Evolutionary conservation across 805 yeast genomes (phyloP).

Genomic region (Schizosaccharomyces osmophilus): DNA sequence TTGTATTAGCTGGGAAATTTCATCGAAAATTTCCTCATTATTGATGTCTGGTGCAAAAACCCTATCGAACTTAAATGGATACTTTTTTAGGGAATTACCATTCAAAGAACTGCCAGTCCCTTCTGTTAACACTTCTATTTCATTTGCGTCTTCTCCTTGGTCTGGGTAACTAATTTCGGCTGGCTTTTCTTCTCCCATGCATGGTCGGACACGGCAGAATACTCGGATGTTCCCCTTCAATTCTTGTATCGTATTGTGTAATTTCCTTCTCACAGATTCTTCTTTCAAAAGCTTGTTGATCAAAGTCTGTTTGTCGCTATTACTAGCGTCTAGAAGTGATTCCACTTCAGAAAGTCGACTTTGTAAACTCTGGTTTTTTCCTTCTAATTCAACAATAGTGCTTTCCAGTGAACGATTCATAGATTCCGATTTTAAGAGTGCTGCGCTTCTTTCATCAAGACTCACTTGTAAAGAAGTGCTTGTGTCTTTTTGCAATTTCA

Average conservation of each 20-base stretch:
- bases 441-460: slow-evolving; percentile 13
- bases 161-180: not conserved
- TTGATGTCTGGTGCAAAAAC: slow-evolving; percentile 33
- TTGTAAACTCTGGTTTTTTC: slow-evolving; percentile 8
- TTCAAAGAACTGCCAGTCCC: slow-evolving; percentile 5
- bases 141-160: slow-evolving; percentile 5
- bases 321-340: not conserved
- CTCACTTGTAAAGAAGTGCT: slow-evolving; percentile 12
- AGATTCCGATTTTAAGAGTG: slow-evolving; percentile 9
- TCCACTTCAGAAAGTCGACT: slow-evolving; percentile 7
- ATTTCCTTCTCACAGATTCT: slow-evolving; percentile 31
- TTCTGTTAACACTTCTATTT: slow-evolving; percentile 10
- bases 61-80: slow-evolving; percentile 47
- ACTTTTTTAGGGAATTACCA: slow-evolving; percentile 9
- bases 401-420: slow-evolving; percentile 6
- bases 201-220: slow-evolving; percentile 64
- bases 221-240: slow-evolving; percentile 81
- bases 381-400: slow-evolving; percentile 8
- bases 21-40: slow-evolving; percentile 52
- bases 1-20: slow-evolving; percentile 65
- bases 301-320: not conserved
- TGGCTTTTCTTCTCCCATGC: slow-evolving; percentile 14
- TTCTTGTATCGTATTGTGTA: slow-evolving; percentile 61
- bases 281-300: slow-evolving; percentile 18
- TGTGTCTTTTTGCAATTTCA: slow-evolving; percentile 6